Evolutionary conservation across 768 basidiomycete genomes (phyloP).

Genomic region (Lactifluus pinguis): DNA sequence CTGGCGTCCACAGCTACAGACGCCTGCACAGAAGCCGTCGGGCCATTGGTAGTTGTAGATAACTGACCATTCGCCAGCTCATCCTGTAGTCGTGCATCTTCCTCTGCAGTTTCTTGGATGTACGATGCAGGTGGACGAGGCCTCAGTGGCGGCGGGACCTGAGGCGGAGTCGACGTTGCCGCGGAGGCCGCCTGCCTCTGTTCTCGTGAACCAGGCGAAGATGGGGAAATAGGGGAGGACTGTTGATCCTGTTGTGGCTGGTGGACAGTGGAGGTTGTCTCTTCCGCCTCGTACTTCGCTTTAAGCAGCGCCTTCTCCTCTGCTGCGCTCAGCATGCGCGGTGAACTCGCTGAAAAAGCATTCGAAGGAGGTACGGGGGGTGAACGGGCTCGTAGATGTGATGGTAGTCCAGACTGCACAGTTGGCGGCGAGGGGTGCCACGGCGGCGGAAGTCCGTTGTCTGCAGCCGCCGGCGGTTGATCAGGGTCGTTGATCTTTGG

Average conservation of each 20-base stretch:
- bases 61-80: constrained; percentile 23
- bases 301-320: constrained; percentile 71
- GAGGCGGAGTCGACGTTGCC: constrained; percentile 14
- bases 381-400: constrained; percentile 25
- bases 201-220: not conserved
- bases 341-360: constrained; percentile 20
- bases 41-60: not conserved
- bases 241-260: not conserved
- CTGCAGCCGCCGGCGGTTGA: constrained; percentile 24
- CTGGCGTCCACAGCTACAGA: constrained; percentile 11
- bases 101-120: constrained; percentile 73
- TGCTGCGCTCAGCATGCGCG: constrained; percentile 46
- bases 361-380: constrained; percentile 27
- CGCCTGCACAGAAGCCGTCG: no score
- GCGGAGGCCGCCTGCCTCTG: not conserved
- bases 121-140: constrained; percentile 74
- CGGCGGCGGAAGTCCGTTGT: constrained; percentile 24
- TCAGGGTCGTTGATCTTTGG: constrained; percentile 31
- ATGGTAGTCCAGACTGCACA: constrained; percentile 18
- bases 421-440: constrained; percentile 20
- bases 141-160: constrained; percentile 58
- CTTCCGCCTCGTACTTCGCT: constrained; percentile 55
- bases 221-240: constrained; percentile 7
- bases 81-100: constrained; percentile 48
- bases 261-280: constrained; percentile 22